Base-by-base conservation (phyloP, 305 asterid species). In the Euphrasia arctica region DNA sequence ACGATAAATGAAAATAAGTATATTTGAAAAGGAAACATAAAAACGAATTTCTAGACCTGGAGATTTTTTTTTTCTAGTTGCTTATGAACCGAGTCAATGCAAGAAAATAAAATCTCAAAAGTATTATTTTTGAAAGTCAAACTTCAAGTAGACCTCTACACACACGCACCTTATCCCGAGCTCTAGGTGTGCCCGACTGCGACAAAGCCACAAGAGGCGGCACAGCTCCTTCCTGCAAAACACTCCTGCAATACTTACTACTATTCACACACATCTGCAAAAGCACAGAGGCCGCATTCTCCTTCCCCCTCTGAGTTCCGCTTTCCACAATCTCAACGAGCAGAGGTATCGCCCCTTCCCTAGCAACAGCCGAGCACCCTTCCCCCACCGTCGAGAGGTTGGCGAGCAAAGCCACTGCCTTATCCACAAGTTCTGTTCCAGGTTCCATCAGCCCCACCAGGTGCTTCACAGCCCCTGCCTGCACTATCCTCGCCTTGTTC, bases 171-270 rank as follows among this genome's bases (percentile, higher is more conserved):
- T 92, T 92, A 68, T 87, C 97, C 79, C 85, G 87, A 43, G 94
- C 97, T 79, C 98, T 79, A 14, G 84, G 78, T 64, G 97, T 83
- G 31, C 98, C 98, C 2, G 90, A 80, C 73, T 84, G 98, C 39
- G 98, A 84, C 75, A 92, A 74, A 6, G 94, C 90, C 2, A 92
- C 97, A 5, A 92, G 96, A 58, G 98, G 95, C 7, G 98, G 98
- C 62, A 92, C 97, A 15, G 95, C 98, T 31, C 98, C 98, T 80
- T 92, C 98, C 74, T 84, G 95, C 81, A 92, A 71, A 71, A 92
- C 88, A 60, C 82, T 81, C 66, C 82, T 83, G 70, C 97, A 85
- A 68, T 79, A 77, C 77, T 85, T 84, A 18, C 83, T 13, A 73
- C 83, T 90, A 73, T 70, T 80, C 57, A 87, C 69, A 75, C 97